Percentiles rank a stretch among this genome's conserved stretches.
These are phyloP conservation scores for Volvox reticuliferus DNA, from an alignment of 139 green algal species.

Conservation along the genomic window DNA sequence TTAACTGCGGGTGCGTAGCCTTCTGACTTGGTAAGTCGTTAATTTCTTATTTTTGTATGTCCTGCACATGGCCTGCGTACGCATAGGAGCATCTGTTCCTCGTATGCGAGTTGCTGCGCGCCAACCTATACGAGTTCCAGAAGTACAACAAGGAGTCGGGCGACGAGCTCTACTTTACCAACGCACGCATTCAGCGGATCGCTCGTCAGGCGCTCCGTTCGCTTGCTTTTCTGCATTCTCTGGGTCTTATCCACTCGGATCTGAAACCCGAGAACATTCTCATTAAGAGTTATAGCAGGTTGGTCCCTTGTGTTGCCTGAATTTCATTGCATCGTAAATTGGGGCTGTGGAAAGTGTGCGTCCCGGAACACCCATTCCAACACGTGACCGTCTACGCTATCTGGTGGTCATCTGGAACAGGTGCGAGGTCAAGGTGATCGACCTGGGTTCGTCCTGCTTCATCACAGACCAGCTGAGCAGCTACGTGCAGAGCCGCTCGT, in stretches of 20 bases:
- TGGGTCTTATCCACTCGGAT: conserved; percentile 95
- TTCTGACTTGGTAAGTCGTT: not conserved
- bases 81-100: conserved; percentile 96
- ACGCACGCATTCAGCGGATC: conserved; percentile 88
- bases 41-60: not conserved
- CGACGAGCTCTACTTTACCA: conserved; percentile 92
- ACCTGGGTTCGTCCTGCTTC: conserved; percentile 96
- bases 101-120: conserved; percentile 95
- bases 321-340: no score
- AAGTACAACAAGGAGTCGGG: conserved; percentile 93
- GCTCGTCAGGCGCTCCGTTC: conserved; percentile 80
- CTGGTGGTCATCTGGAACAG: conserved; percentile 2
- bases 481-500: conserved; percentile 95
- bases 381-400: no score
- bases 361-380: no score
- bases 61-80: no score
- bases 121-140: conserved; percentile 99
- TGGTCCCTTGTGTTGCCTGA: not conserved
- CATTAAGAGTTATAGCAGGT: conserved; percentile 90
- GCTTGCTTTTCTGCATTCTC: conserved; percentile 92
- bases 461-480: conserved; percentile 90
- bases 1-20: not conserved
- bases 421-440: conserved; percentile 94
- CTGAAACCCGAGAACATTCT: conserved; percentile 99
- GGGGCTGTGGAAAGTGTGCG: no score